phyloP scores from a whole-genome alignment of 768 basidiomycete species.

The Hericium rajendrae region DNA sequence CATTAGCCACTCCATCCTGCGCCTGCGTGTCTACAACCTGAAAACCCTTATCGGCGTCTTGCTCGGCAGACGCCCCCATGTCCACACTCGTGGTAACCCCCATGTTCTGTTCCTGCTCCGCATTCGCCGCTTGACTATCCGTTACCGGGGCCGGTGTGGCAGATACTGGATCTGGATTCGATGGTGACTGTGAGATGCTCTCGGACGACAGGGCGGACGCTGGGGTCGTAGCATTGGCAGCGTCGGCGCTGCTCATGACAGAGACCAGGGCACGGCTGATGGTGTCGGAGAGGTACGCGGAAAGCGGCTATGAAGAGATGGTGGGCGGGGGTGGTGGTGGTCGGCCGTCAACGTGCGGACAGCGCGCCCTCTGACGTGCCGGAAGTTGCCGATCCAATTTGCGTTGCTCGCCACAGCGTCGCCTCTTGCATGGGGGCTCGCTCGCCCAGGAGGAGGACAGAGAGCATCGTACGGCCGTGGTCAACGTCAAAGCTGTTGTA shows the following conservation, averaged over 20 bases:
- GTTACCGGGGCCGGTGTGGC: constrained; percentile 7
- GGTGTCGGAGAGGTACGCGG: constrained; percentile 1
- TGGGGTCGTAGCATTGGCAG: constrained; percentile 22
- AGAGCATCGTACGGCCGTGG: background rate
- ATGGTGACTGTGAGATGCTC: constrained; percentile 18
- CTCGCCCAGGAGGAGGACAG: background rate
- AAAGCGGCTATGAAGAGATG: constrained; percentile 2
- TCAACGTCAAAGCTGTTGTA: background rate
- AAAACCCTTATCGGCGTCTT: constrained; percentile 10
- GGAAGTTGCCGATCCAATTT: constrained; percentile 2
- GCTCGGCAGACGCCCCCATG: constrained; percentile 3
- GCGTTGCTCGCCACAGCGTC: background rate
- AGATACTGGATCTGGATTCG: constrained; percentile 21
- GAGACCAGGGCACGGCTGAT: constrained; percentile 6
- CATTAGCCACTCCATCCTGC: constrained; percentile 7
- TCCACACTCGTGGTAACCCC: constrained; percentile 1
- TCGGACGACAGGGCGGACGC: constrained; percentile 23
- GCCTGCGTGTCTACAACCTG: constrained; percentile 3
- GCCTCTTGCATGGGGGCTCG: background rate
- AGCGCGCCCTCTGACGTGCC: background rate
- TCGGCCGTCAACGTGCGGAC: constrained; percentile 5
- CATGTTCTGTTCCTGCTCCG: constrained; percentile 3
- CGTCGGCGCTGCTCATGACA: constrained; percentile 36
- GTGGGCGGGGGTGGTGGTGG: constrained; percentile 4
- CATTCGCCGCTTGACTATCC: constrained; percentile 20